Conservation (phyloP, 2,329 filamentous ascomycete species). For the Stagonosporopsis vannaccii region DNA sequence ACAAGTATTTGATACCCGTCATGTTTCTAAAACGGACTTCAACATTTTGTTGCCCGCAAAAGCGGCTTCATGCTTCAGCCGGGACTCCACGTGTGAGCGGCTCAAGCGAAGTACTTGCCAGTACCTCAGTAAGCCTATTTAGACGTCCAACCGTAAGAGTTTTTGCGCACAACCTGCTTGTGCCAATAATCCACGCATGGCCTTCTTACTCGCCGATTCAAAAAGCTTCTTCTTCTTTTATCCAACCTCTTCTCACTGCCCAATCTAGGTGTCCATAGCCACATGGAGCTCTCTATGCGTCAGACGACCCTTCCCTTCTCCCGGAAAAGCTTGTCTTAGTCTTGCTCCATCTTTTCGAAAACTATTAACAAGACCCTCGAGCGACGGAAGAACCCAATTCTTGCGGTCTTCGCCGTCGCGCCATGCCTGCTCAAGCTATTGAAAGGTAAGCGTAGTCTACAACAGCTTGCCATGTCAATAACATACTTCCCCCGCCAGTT, state of each 20-base stretch:
- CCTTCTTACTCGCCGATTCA: neutral
- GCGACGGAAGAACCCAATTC: constrained; percentile 39
- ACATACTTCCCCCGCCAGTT: neutral
- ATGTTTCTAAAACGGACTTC: neutral
- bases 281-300: constrained; percentile 3
- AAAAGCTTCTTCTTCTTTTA: neutral
- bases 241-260: neutral
- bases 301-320: constrained; percentile 15
- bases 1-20: too few relatives aligned
- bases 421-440: constrained; percentile 25
- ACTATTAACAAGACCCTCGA: constrained; percentile 1
- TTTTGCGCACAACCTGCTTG: neutral
- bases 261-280: neutral
- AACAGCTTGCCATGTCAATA: neutral
- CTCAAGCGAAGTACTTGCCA: neutral
- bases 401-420: constrained; percentile 18
- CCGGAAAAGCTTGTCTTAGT: constrained; percentile 1
- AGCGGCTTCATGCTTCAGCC: neutral
- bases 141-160: neutral
- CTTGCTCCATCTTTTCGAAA: neutral
- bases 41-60: neutral
- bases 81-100: neutral
- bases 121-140: neutral
- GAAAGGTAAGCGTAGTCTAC: neutral
- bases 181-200: neutral